Evolutionary conservation across 495 filamentous ascomycete species (phyloP), one percentile per base, ranked within the genome.

Genomic region (Hypomontagnella monticulosa): DNA sequence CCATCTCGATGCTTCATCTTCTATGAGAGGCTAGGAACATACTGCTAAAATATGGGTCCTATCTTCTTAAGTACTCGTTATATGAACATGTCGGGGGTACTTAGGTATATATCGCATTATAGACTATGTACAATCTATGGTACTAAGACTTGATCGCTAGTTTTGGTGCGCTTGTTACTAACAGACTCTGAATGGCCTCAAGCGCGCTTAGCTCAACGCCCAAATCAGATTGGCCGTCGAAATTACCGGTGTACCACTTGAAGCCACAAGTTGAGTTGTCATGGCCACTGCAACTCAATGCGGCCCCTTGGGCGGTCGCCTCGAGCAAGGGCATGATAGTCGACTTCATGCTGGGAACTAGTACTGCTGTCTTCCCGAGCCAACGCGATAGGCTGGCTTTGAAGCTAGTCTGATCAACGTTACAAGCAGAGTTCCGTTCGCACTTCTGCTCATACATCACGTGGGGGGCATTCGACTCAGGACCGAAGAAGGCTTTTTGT

Each of bases 351-450:
- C 81, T 86, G 0, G 91, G 89, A 3, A 87, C 91, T 44, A 93
- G 79, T 41, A 88, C 86, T 6, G 86, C 81, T 40, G 86, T 84
- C 56, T 85, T 84, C 3, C 86, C 87, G 50, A 94, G 77, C 89
- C 88, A 93, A n/a, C 86, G 87, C 7, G 87, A 74, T n/a, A 92
- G 78, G 68, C 90, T 89, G 14, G 88, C 89, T 75, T 94, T 96
- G 83, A 92, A 93, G 48, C 82, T 84, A 40, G 81, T 81, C 73
- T 91, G 86, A 70, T 94, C 91, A 47, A 82, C 80, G 73, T 90
- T 83, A 75, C 92, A 96, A 54, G 83, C 84, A 38, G 75, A 79
- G 27, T 72, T 67, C 0, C 78, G 74, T 67, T 96, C 92, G 79
- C 91, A 94, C 36, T 87, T 85, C 46, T 87, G 83, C 73, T 93